Conservation (phyloP, 2,329 filamentous ascomycete species). For the Phaeosphaeria sp. region DNA sequence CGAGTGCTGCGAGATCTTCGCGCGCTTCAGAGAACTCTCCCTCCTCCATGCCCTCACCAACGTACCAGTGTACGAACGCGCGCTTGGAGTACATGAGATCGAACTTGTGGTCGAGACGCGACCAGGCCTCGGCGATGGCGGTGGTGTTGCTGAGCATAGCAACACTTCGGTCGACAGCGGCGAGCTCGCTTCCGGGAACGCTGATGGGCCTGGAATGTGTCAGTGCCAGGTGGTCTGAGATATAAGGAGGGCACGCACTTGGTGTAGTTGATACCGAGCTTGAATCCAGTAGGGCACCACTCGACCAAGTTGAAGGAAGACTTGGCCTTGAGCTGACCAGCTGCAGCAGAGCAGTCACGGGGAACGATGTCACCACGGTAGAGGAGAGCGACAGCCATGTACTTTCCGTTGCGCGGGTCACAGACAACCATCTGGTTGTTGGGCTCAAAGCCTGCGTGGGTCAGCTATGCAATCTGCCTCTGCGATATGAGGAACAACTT, state of each 20-base stretch:
- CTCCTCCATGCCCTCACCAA: conserved; percentile 92
- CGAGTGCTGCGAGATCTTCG: conserved; percentile 83
- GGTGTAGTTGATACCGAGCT: conserved; percentile 79
- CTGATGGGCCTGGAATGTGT: conserved; percentile 80
- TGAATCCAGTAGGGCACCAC: conserved; percentile 79
- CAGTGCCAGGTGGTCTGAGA: conserved; percentile 5
- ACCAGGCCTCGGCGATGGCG: conserved; percentile 76
- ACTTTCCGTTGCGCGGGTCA: conserved; percentile 76
- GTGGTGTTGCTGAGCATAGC: conserved; percentile 80
- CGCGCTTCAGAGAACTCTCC: conserved; percentile 88
- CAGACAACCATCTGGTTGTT: conserved; percentile 83
- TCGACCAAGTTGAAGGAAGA: conserved; percentile 76
- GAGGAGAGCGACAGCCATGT: conserved; percentile 76
- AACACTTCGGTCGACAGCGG: conserved; percentile 96
- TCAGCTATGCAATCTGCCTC: not conserved
- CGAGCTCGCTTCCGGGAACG: conserved; percentile 94
- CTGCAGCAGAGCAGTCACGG: conserved; percentile 72
- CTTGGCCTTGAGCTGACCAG: conserved; percentile 73
- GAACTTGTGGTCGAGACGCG: conserved; percentile 75
- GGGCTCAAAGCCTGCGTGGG: conserved; percentile 69
- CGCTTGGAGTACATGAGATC: conserved; percentile 82
- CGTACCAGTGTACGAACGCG: conserved; percentile 80
- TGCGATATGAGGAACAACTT: conserved; percentile 10
- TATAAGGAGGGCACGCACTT: conserved; percentile 34
- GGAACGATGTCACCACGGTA: conserved; percentile 76